phyloP scores from a whole-genome alignment of 1,284 basidiomycete species.

The Ustilago lituana region DNA sequence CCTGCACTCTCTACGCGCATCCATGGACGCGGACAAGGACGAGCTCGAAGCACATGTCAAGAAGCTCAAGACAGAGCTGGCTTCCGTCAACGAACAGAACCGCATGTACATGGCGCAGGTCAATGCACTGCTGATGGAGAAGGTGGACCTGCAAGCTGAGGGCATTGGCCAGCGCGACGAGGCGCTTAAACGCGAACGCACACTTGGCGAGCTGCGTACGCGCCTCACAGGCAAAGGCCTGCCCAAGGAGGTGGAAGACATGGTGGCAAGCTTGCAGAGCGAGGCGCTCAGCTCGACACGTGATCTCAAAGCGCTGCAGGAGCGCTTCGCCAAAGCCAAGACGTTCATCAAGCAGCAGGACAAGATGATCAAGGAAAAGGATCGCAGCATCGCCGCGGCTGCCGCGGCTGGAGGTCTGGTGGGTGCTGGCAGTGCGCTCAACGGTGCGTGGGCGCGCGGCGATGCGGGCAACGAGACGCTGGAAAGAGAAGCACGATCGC shows the following conservation, averaged over 20 bases:
- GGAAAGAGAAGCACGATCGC: slow-evolving; percentile 26
- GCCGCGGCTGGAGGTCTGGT: slow-evolving; percentile 19
- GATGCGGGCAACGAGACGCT: slow-evolving; percentile 21
- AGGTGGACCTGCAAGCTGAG: slow-evolving; percentile 80
- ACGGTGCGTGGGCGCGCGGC: neutral
- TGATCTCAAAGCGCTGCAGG: slow-evolving; percentile 77
- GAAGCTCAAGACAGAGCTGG: slow-evolving; percentile 76
- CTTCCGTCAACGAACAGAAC: slow-evolving; percentile 81
- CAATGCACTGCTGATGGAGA: slow-evolving; percentile 79
- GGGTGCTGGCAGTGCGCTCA: slow-evolving; percentile 7
- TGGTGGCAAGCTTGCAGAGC: slow-evolving; percentile 79
- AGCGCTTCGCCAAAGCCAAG: slow-evolving; percentile 83
- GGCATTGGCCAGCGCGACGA: slow-evolving; percentile 63
- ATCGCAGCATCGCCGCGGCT: slow-evolving; percentile 34
- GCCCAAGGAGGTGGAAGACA: slow-evolving; percentile 80
- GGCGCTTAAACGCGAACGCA: slow-evolving; percentile 48
- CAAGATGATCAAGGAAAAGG: slow-evolving; percentile 62
- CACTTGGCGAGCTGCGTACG: slow-evolving; percentile 69
- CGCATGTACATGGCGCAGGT: slow-evolving; percentile 83
- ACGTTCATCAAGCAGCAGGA: slow-evolving; percentile 94
- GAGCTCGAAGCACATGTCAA: slow-evolving; percentile 77
- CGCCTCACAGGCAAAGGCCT: slow-evolving; percentile 73
- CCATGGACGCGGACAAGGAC: slow-evolving; percentile 85
- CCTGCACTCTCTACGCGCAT: slow-evolving; percentile 81
- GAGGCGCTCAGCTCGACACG: slow-evolving; percentile 78